These are phyloP conservation scores for Letharia columbiana DNA, from an alignment of 495 filamentous ascomycete species.

Conservation along the genomic window DNA sequence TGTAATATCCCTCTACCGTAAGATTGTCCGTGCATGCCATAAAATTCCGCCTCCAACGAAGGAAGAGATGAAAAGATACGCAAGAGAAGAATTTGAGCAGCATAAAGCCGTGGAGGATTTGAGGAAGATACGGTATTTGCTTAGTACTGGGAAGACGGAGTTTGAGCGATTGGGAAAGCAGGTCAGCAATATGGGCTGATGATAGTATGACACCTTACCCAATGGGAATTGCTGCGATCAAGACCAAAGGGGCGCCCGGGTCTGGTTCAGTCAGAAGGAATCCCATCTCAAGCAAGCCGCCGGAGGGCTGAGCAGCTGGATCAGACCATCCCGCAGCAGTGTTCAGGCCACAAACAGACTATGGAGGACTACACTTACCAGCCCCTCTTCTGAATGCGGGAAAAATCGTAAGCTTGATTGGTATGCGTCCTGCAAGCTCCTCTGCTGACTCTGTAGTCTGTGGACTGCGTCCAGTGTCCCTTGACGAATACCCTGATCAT, in stretches of 20 bases:
- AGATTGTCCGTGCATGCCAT: constrained; percentile 23
- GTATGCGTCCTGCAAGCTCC: not conserved
- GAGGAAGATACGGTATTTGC: constrained; percentile 51
- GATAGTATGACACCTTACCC: not conserved
- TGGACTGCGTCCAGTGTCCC: not conserved
- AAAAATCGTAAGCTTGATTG: not conserved
- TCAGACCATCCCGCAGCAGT: not conserved
- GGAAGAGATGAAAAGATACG: constrained; percentile 61
- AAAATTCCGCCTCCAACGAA: constrained; percentile 44
- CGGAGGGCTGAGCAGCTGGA: not conserved
- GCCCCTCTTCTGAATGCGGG: not conserved
- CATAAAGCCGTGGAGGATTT: constrained; percentile 62
- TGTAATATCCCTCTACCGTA: constrained; percentile 23
- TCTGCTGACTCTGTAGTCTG: not conserved
- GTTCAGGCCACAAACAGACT: not conserved
- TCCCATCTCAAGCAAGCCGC: not conserved
- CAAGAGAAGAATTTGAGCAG: constrained; percentile 66
- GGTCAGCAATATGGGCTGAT: constrained; percentile 38
- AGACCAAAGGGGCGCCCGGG: too few relatives aligned
- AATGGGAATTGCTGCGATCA: too few relatives aligned
- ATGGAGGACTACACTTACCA: not conserved
- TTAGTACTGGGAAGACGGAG: constrained; percentile 53
- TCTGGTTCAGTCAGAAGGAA: not conserved
- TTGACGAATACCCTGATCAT: not conserved
- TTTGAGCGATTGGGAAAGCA: constrained; percentile 52